These are phyloP conservation scores for Daedaleopsis nitida DNA, from an alignment of 768 basidiomycete genomes.

Conservation along the genomic window DNA sequence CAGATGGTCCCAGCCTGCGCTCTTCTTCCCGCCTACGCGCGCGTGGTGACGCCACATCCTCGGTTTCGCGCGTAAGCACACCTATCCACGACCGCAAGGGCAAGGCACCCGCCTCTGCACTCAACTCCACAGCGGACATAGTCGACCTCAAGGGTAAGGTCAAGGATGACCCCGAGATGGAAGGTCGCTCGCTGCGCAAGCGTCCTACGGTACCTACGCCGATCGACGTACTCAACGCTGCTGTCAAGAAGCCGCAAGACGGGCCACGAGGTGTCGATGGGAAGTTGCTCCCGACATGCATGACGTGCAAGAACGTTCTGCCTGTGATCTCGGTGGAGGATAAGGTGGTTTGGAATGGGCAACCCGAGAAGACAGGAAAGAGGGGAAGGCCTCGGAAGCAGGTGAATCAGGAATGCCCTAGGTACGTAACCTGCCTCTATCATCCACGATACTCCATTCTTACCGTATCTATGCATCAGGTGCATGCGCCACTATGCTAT, in stretches of 20 bases:
- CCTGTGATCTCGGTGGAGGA: constrained; percentile 78
- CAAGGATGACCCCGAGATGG: constrained; percentile 23
- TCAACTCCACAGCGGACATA: constrained; percentile 10
- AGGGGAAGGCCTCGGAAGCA: constrained; percentile 37
- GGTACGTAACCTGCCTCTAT: constrained; percentile 47
- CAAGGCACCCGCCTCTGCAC: constrained; percentile 22
- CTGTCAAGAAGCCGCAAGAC: constrained; percentile 31
- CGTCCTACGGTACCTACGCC: constrained; percentile 17
- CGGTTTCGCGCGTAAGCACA: constrained; percentile 17
- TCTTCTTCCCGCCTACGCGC: constrained; percentile 27
- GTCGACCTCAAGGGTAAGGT: constrained; percentile 17
- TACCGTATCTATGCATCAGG: constrained; percentile 37
- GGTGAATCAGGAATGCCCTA: constrained; percentile 67
- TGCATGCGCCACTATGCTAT: constrained; percentile 83
- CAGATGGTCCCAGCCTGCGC: constrained; percentile 31
- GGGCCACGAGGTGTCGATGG: constrained; percentile 63
- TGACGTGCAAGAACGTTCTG: constrained; percentile 69
- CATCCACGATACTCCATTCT: not conserved
- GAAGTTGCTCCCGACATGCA: constrained; percentile 67
- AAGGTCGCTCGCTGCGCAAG: constrained; percentile 25
- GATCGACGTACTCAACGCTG: constrained; percentile 9
- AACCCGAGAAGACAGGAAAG: constrained; percentile 60
- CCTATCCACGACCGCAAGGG: constrained; percentile 18
- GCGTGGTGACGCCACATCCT: constrained; percentile 27
- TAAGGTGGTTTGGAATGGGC: constrained; percentile 75